These are phyloP conservation scores for Exophiala mesophila DNA, from an alignment of 2,329 filamentous ascomycete species.

Conservation along the genomic window DNA sequence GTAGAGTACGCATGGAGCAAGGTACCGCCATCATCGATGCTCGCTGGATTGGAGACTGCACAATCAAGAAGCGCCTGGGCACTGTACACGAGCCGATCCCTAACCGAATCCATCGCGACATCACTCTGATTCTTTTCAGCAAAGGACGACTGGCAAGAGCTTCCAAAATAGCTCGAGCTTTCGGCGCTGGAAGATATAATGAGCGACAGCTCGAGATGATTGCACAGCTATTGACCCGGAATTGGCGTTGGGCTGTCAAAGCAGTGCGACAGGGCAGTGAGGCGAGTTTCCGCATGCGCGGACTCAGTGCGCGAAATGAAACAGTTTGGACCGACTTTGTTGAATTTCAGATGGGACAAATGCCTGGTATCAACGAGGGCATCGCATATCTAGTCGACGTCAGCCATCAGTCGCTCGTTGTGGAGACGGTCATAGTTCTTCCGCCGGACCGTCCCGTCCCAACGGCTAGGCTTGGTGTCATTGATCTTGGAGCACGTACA, in stretches of 20 bases:
- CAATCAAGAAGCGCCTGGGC: background rate
- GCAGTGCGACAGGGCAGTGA: background rate
- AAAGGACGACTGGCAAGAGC: background rate
- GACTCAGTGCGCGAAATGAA: background rate
- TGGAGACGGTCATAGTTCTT: no score
- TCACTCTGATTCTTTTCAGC: background rate
- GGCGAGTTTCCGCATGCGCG: background rate
- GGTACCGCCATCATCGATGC: background rate
- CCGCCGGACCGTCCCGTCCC: background rate
- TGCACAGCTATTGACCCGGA: background rate
- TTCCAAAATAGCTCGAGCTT: background rate
- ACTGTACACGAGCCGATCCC: background rate
- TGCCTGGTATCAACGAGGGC: background rate
- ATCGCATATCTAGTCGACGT: background rate
- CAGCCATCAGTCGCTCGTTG: background rate
- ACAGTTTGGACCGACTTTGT: background rate
- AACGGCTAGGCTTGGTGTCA: background rate
- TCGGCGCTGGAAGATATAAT: background rate
- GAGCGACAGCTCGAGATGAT: background rate
- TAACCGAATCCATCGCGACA: background rate
- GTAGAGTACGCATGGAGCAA: background rate
- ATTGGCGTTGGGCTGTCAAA: background rate
- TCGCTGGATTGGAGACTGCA: background rate
- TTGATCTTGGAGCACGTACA: background rate
- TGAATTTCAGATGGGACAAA: background rate